phyloP scores from a whole-genome alignment of 306 rosid species.

The Quercus parvula region DNA sequence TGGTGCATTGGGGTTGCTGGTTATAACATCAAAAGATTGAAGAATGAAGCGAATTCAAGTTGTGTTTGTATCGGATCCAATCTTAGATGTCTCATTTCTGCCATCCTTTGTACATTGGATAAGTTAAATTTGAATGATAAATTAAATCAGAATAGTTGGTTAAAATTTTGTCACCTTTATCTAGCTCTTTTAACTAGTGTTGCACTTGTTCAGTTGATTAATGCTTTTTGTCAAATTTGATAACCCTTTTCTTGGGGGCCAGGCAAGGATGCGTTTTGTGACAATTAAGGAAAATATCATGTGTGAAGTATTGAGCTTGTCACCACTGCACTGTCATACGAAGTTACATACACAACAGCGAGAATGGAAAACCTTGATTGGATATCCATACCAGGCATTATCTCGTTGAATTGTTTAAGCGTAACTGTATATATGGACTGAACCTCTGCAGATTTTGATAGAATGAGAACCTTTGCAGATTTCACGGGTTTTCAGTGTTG shows the following conservation, averaged over 20 bases:
- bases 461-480: too few species aligned
- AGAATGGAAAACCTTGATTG: too few species aligned
- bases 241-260: not conserved
- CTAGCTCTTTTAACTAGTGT: not conserved
- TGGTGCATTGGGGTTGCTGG: constrained; percentile 77
- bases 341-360: too few species aligned
- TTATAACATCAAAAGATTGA: constrained; percentile 74
- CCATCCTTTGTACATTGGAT: constrained; percentile 27
- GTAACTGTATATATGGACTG: too few species aligned
- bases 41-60: constrained; percentile 12
- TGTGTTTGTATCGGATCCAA: not conserved
- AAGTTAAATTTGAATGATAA: constrained; percentile 9
- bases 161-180: constrained; percentile 6
- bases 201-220: constrained; percentile 9
- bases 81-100: constrained; percentile 25
- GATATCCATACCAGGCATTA: too few species aligned
- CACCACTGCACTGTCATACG: too few species aligned
- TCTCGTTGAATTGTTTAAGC: too few species aligned
- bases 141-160: constrained; percentile 27
- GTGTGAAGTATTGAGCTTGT: too few species aligned
- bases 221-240: not conserved
- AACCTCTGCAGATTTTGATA: too few species aligned
- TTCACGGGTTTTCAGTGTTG: too few species aligned
- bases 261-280: too few species aligned
- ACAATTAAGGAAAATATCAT: too few species aligned